These are phyloP conservation scores for Trametes cubensis DNA, from an alignment of 768 basidiomycete species.

Conservation along the genomic window DNA sequence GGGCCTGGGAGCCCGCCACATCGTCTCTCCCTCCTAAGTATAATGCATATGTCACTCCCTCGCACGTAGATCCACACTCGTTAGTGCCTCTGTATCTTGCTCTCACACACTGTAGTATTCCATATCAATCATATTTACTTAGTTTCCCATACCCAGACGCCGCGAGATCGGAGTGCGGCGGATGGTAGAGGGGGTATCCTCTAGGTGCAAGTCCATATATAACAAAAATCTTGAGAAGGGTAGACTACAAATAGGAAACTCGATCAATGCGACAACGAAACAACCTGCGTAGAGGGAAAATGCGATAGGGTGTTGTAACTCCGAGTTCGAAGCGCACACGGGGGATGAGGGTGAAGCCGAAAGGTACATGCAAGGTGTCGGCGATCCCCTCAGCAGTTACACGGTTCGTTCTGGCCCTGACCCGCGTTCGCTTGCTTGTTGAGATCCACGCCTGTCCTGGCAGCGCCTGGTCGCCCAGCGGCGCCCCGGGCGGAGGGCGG, in stretches of 20 bases:
- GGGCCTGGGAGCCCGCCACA: constrained; percentile 11
- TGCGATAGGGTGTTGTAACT: not conserved
- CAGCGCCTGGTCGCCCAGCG: constrained; percentile 51
- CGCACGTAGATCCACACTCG: not conserved
- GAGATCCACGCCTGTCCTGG: constrained; percentile 74
- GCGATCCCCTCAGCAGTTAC: constrained; percentile 64
- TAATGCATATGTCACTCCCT: constrained; percentile 7
- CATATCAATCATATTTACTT: not conserved
- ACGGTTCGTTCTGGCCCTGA: constrained; percentile 61
- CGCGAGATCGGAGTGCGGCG: too few relatives aligned
- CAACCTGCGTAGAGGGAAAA: constrained; percentile 33
- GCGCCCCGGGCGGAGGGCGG: constrained; percentile 65
- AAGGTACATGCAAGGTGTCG: constrained; percentile 12
- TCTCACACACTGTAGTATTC: constrained; percentile 1
- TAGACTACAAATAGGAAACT: constrained; percentile 28
- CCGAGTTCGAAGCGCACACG: not conserved
- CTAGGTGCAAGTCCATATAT: constrained; percentile 25
- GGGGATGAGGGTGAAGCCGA: constrained; percentile 18
- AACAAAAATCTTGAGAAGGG: constrained; percentile 16
- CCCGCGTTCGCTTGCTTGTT: constrained; percentile 63
- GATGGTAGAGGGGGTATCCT: not conserved
- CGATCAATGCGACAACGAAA: constrained; percentile 45
- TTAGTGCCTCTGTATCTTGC: constrained; percentile 11
- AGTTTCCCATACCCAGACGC: too few relatives aligned
- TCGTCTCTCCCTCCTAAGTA: not conserved